Evolutionary conservation across 139 green algal species (phyloP).

Genomic region (Volvox reticuliferus): DNA sequence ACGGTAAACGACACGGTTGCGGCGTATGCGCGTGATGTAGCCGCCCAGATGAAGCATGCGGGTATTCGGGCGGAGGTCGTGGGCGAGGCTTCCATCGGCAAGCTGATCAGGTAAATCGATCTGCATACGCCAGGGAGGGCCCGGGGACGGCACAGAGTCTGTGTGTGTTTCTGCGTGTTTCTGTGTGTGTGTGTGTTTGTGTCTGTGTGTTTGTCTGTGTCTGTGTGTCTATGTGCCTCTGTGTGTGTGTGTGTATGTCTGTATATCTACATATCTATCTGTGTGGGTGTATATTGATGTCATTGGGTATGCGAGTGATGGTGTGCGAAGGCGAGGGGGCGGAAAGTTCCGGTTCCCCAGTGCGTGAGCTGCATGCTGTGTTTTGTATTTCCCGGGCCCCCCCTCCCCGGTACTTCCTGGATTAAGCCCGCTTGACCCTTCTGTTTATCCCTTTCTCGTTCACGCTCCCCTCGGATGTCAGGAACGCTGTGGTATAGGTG

Average conservation of each 20-base stretch:
- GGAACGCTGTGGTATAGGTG: slow-evolving; percentile 87
- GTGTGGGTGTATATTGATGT: no score
- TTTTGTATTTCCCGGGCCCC: no score
- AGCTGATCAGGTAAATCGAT: slow-evolving; percentile 37
- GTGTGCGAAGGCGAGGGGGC: no score
- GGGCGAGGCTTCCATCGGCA: slow-evolving; percentile 42
- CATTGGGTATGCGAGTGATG: no score
- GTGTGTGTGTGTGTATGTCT: no score
- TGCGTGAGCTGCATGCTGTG: neutral
- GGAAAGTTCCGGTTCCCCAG: neutral
- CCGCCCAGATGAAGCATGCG: slow-evolving; percentile 63
- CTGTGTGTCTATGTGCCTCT: no score
- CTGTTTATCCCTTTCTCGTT: neutral
- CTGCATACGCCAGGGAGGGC: no score
- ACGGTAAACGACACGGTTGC: slow-evolving; percentile 81
- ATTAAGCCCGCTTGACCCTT: neutral
- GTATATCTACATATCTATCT: no score
- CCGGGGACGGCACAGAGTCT: no score
- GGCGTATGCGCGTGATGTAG: slow-evolving; percentile 80
- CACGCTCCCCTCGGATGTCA: slow-evolving; percentile 53
- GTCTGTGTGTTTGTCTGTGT: no score
- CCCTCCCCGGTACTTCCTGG: neutral
- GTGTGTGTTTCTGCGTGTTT: no score
- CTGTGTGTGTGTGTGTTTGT: no score
- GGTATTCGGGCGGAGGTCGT: slow-evolving; percentile 79